These are phyloP conservation scores for Platismatia glauca DNA, from an alignment of 495 filamentous ascomycete genomes.

Conservation along the genomic window DNA sequence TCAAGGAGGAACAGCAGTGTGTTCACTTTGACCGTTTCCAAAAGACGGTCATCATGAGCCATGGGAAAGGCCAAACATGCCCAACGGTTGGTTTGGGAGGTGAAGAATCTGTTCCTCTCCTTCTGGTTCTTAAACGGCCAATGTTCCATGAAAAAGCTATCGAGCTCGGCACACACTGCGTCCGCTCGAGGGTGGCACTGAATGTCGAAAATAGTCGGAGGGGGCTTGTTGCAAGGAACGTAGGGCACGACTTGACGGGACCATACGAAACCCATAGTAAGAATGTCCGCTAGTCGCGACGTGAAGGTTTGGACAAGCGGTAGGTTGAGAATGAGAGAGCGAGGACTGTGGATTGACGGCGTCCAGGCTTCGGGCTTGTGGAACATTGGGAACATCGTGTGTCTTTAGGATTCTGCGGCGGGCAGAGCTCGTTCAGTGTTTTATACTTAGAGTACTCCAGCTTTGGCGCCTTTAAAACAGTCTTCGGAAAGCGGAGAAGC, in stretches of 20 bases:
- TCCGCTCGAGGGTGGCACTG: constrained; percentile 7
- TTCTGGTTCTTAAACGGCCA: constrained; percentile 29
- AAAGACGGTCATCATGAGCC: constrained; percentile 31
- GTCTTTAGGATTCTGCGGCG: background rate
- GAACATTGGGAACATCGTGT: background rate
- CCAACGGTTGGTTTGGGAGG: constrained; percentile 28
- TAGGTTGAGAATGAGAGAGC: background rate
- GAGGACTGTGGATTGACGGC: background rate
- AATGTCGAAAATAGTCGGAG: constrained; percentile 3
- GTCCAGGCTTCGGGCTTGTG: background rate
- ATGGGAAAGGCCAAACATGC: constrained; percentile 32
- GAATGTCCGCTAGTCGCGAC: background rate
- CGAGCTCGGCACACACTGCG: constrained; percentile 21
- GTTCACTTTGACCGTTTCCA: constrained; percentile 25
- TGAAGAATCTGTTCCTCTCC: constrained; percentile 27
- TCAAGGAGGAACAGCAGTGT: constrained; percentile 33
- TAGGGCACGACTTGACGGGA: constrained; percentile 1
- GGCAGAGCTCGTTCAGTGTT: background rate
- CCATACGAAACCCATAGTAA: constrained; percentile 3
- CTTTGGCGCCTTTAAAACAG: background rate
- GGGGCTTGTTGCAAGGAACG: constrained; percentile 7
- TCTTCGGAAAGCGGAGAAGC: background rate
- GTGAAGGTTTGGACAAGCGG: background rate
- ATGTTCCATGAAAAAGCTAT: constrained; percentile 33
- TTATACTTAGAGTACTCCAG: background rate